A percentile compares a stretch with the other conserved stretches of the same genome.
Evolutionary conservation across 768 basidiomycete species (phyloP).

Genomic region (Pholiota microspora): DNA sequence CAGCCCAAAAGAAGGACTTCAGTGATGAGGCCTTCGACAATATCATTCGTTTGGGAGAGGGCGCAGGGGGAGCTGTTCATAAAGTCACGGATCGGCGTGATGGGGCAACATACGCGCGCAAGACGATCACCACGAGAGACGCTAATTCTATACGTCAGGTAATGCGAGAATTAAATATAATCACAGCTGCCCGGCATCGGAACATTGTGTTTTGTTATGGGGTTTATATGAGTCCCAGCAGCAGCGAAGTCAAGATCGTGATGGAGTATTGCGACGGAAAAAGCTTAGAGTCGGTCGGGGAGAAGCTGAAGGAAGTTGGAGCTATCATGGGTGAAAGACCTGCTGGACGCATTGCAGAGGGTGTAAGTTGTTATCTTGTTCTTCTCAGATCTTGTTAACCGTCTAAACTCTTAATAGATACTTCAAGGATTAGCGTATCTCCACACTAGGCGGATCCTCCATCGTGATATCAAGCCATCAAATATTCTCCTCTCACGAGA

Average conservation of each 20-base stretch:
- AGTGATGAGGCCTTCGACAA: constrained; percentile 74
- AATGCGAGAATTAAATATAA: constrained; percentile 87
- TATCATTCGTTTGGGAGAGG: constrained; percentile 79
- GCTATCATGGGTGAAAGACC: constrained; percentile 85
- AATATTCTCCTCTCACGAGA: constrained; percentile 87
- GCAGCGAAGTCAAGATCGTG: constrained; percentile 90
- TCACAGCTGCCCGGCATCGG: constrained; percentile 73
- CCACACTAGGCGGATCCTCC: constrained; percentile 86
- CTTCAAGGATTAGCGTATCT: constrained; percentile 90
- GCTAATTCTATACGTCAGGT: constrained; percentile 86
- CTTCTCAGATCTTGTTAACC: constrained; percentile 5
- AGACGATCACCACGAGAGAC: constrained; percentile 87
- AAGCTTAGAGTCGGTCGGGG: constrained; percentile 85
- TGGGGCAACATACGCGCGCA: constrained; percentile 81
- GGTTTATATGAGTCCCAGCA: constrained; percentile 82
- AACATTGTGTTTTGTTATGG: constrained; percentile 94
- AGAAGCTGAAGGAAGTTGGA: constrained; percentile 72
- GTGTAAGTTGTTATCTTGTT: constrained; percentile 48
- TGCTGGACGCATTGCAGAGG: constrained; percentile 90
- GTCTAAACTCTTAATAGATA: constrained; percentile 41
- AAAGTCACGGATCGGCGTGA: constrained; percentile 84
- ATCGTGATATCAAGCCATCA: constrained; percentile 92
- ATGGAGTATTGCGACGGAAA: constrained; percentile 91
- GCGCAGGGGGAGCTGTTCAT: constrained; percentile 93
- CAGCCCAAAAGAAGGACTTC: constrained; percentile 15